Evolutionary conservation across 352 stramenopile species (phyloP), one percentile per base, ranked within the genome.

Genomic region (Globisporangium uncinulatum): DNA sequence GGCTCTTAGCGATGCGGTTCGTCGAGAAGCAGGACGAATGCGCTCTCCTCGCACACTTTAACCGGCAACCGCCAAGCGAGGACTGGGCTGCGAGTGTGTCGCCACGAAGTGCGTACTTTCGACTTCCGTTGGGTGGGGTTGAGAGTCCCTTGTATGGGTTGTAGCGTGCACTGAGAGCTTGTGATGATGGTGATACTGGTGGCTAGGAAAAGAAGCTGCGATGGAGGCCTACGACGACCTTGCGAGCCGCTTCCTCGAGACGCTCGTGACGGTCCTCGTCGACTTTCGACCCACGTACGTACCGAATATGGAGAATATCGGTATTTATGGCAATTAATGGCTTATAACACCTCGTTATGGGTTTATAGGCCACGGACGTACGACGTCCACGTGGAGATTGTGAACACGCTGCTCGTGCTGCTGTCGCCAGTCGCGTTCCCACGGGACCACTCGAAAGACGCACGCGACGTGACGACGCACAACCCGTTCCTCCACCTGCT

Each of bases 401-500:
- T 94, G 15, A 94, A 79, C 53, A 84, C 69, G 31, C 52, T 94
- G 24, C 68, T 94, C 14, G 77, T 89, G 41, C 69, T 94, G 17
- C 63, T 91, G 4, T 76, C 83, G 1, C 74, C 83, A 1, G 75
- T 87, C 19, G 76, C 70, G 9, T 93, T 85, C 54, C 75, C 78
- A 3, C 76, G 73, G 9, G 71, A 86, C 46, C 72, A 86, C 53
- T 73, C 67, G 19, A 77, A 78, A 32, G 61, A 71, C 47, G 63
- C 65, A 1, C 54, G 62, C 10, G 78, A 87, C 42, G 45, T 81
- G 52, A 67, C 63, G 15, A 54, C 61, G 13, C 67, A 85, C 51
- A 88, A 89, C 21, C 78, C 79, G 17, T 89, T 94, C 11, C 58
- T 91, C 9, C 59, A 88, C 53, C 74, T 87, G 70, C 48, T 89